Base-by-base conservation (phyloP, 2,329 filamentous ascomycete species). In the Thelonectria discophora region DNA sequence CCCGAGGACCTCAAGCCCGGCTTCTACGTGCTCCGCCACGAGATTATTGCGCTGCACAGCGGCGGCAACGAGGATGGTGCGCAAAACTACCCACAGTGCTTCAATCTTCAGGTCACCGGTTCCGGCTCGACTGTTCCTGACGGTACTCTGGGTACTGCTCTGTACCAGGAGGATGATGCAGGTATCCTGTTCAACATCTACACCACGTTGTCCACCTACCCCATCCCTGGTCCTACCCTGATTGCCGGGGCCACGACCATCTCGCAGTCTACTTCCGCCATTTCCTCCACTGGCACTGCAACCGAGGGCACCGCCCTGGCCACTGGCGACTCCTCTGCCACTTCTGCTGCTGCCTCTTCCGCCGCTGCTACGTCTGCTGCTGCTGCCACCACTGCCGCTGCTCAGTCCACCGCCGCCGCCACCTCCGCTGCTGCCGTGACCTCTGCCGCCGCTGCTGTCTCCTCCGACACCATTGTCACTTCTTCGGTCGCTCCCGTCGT, bases 21-120 rank as follows among this genome's bases (percentile, higher is more conserved):
- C 12, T 72, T 73, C 69, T 85, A 84, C 70, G 80, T 85, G 42
- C 71, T 85, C 60, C 80, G 82, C 11, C 82, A 84, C 72, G 82
- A 84, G 73, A 81, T 84, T 65, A 80, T 85, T 64, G 82, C 82
- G 21, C 75, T 84, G 55, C 82, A 85, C 67, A 67, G 74, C 6
- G 80, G 75, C 5, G 73, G 74, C 50, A 61, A 73, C 30, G 77
- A 79, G 64, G 80, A 81, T 66, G 81, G 81, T 50, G 82, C 82
- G 10, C 82, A 85, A 75, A 78, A 79, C 68, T 84, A 85, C 69
- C 82, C 82, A 18, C 80, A 83, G 75, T 84, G 82, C 72, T 73
- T 83, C 65, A 83, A 83, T 71, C 74, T 84, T 30, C 74, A 80
- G 70, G 76, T 84, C 58, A 77, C 75, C 50, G 81, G 82, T 12